Evolutionary conservation across 2,329 filamentous ascomycete species (phyloP), one percentile per base, ranked within the genome.

Genomic region (Bretziella fagacearum): DNA sequence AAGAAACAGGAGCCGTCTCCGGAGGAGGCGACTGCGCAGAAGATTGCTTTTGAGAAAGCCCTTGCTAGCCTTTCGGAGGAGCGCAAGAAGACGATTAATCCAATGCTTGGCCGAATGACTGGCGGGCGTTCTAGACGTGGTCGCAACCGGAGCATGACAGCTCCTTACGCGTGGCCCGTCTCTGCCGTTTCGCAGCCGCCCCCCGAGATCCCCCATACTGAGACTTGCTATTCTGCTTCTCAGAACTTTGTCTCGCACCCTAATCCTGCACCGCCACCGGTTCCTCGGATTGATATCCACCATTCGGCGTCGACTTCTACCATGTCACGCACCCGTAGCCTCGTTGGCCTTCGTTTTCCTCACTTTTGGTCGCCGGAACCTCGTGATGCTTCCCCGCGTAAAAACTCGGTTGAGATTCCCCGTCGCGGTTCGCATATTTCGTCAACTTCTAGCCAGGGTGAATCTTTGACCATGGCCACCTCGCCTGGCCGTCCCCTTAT

Each of bases 251-350:
- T 39, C 18, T 20, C 15, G 7, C 13, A 25, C 7, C 30, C 30
- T 5, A 33, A 10, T n/a, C 4, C 13, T 5, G 30, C 17, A n/a
- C 37, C 37, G 10, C 27, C 37, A 17, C 30, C 27, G 3, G 40
- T 44, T 11, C 36, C 39, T 3, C 20, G 5, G 15, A 35, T 15
- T 4, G 30, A 33, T 18, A 23, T 40, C 8, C 11, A 11, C 8
- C 39, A 50, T 8, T 50, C 26, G n/a, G 13, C 39, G 17, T 46
- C 44, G 15, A 32, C 40, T 4, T 22, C 41, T 15, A 20, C 44
- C 53, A 62, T 68, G 57, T 59, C 59, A n/a, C n/a, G n/a, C n/a
- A 65, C 62, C 3, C 60, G 63, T 22, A 63, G 60, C 25, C 41
- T 52, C 3, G 39, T 51, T 6, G 44, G 51, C n/a, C 48, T 51